A percentile compares a stretch with the other conserved stretches of the same genome.
Conservation (phyloP, 2,329 filamentous ascomycete genomes). For the Endothia cerciana region DNA sequence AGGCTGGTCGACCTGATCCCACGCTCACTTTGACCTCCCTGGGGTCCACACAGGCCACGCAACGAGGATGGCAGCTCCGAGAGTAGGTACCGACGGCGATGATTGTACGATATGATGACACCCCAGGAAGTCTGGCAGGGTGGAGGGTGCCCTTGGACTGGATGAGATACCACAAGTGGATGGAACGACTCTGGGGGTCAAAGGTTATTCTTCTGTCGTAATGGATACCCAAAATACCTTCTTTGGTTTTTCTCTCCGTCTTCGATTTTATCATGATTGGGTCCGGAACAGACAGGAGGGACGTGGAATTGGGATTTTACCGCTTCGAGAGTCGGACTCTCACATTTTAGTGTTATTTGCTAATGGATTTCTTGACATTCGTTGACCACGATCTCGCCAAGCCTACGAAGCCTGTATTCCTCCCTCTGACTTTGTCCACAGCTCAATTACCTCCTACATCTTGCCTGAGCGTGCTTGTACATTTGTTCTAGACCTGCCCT, state of each 20-base stretch:
- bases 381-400: neutral
- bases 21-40: neutral
- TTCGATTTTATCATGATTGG: constrained; percentile 9
- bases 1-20: constrained; percentile 28
- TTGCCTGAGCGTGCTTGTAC: no score
- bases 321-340: neutral
- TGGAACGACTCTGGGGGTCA: neutral
- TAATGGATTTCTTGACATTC: constrained; percentile 22
- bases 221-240: constrained; percentile 28
- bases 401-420: neutral
- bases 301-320: neutral
- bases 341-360: neutral
- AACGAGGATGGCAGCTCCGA: neutral
- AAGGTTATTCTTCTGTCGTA: constrained; percentile 17
- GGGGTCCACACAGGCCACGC: neutral
- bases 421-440: neutral
- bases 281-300: neutral
- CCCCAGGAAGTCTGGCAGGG: constrained; percentile 8
- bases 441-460: no score
- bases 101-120: constrained; percentile 19
- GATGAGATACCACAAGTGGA: constrained; percentile 4
- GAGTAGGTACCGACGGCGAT: neutral
- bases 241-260: constrained; percentile 1
- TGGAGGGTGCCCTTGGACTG: neutral
- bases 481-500: no score